These are phyloP conservation scores for Echium plantagineum DNA, from an alignment of 257 asterid species.

Conservation along the genomic window DNA sequence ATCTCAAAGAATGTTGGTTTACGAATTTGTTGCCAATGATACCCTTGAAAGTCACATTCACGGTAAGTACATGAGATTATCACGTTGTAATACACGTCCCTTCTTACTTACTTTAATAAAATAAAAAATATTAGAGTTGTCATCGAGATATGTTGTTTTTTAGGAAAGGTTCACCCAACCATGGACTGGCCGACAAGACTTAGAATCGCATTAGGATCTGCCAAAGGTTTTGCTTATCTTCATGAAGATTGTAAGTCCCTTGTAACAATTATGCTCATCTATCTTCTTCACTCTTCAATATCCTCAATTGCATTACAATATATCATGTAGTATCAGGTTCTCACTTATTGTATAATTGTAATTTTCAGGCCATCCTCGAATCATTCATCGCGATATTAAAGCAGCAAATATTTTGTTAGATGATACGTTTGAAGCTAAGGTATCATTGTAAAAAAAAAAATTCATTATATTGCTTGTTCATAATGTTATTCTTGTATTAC, in stretches of 20 bases:
- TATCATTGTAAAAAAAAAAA: too few species aligned
- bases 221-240: conserved; percentile 85
- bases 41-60: conserved; percentile 50
- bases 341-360: neutral
- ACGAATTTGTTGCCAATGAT: conserved; percentile 46
- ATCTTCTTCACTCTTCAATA: neutral
- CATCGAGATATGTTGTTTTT: neutral
- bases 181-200: conserved; percentile 73
- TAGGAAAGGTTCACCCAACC: conserved; percentile 48
- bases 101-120: too few species aligned
- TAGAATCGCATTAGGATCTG: conserved; percentile 70
- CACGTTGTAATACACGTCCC: too few species aligned
- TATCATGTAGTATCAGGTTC: neutral
- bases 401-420: conserved; percentile 74
- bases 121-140: too few species aligned
- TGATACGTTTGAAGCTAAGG: conserved; percentile 65
- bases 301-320: neutral
- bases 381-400: conserved; percentile 83
- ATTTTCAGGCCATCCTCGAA: conserved; percentile 78
- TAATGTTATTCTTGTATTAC: too few species aligned
- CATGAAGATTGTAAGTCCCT: conserved; percentile 67
- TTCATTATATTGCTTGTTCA: too few species aligned
- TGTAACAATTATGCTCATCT: neutral
- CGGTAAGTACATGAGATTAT: too few species aligned
- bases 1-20: conserved; percentile 43